phyloP scores from a whole-genome alignment of 805 yeast species.

The Saturnispora bothae region DNA sequence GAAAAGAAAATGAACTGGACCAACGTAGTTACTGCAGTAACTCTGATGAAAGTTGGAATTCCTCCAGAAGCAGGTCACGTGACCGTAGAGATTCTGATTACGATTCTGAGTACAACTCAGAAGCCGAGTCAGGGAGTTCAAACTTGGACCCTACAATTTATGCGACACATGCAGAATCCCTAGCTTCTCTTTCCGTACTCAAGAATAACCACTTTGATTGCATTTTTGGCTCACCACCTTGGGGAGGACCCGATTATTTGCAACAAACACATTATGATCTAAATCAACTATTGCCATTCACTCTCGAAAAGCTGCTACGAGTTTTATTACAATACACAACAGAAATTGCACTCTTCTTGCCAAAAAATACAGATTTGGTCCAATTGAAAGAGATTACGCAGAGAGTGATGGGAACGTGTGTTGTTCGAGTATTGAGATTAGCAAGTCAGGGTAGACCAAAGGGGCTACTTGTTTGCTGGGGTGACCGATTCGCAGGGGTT shows the following conservation, averaged over 20 bases:
- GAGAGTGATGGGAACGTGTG: conserved; percentile 30
- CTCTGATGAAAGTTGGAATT: too few relatives aligned
- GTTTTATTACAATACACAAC: conserved; percentile 31
- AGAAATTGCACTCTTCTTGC: conserved; percentile 51
- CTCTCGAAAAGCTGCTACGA: conserved; percentile 32
- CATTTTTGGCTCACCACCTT: conserved; percentile 68
- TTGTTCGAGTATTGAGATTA: conserved; percentile 9
- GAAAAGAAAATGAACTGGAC: neutral
- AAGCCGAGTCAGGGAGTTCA: neutral
- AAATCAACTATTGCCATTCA: conserved; percentile 34
- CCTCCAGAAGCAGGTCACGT: too few relatives aligned
- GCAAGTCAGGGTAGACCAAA: conserved; percentile 30
- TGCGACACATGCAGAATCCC: conserved; percentile 6
- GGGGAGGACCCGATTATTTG: conserved; percentile 71
- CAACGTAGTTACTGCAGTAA: too few relatives aligned
- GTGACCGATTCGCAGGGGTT: conserved; percentile 30
- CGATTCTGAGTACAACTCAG: neutral
- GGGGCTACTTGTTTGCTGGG: conserved; percentile 55
- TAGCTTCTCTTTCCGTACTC: conserved; percentile 1
- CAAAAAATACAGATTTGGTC: conserved; percentile 43
- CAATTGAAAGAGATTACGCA: conserved; percentile 41
- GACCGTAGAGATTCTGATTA: neutral
- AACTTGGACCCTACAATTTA: conserved; percentile 1
- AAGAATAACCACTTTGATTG: conserved; percentile 32
- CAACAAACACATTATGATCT: conserved; percentile 34